Evolutionary conservation across 2,329 filamentous ascomycete species (phyloP).

Genomic region (Clarireedia paspali): DNA sequence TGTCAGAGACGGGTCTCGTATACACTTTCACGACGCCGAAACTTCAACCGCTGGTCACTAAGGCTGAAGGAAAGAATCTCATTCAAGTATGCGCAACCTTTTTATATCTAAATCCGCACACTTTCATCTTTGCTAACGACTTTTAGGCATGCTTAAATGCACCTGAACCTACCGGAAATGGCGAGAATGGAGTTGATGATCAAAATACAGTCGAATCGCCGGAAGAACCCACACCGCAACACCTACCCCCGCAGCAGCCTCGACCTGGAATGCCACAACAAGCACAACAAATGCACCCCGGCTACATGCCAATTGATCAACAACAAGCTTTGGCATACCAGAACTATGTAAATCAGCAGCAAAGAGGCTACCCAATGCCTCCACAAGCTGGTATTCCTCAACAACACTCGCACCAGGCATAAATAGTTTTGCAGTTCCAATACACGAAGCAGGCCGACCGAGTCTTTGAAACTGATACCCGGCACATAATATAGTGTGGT

Average conservation of each 20-base stretch:
- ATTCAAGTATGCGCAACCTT: constrained; percentile 65
- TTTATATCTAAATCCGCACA: neutral
- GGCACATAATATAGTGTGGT: constrained; percentile 40
- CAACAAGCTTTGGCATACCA: constrained; percentile 74
- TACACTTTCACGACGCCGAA: constrained; percentile 99
- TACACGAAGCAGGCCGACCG: constrained; percentile 23
- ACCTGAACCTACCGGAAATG: constrained; percentile 75
- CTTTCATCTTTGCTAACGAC: constrained; percentile 28
- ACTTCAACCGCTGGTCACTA: constrained; percentile 94
- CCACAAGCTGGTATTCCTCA: constrained; percentile 72
- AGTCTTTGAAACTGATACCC: constrained; percentile 46
- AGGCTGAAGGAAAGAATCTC: constrained; percentile 97
- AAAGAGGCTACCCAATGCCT: constrained; percentile 72
- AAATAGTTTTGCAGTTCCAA: constrained; percentile 28
- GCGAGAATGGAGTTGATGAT: constrained; percentile 75
- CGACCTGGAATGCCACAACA: constrained; percentile 56
- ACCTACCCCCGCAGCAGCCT: constrained; percentile 56
- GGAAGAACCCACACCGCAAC: constrained; percentile 74
- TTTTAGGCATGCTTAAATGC: constrained; percentile 88
- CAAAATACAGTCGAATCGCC: constrained; percentile 77
- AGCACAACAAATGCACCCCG: constrained; percentile 53
- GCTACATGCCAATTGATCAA: constrained; percentile 58
- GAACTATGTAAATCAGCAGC: constrained; percentile 69
- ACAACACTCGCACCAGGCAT: constrained; percentile 75
- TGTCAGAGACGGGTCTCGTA: constrained; percentile 93